phyloP scores from a whole-genome alignment of 129 eudicot genomes.

The sunflower (Helianthus annuus) region DNA sequence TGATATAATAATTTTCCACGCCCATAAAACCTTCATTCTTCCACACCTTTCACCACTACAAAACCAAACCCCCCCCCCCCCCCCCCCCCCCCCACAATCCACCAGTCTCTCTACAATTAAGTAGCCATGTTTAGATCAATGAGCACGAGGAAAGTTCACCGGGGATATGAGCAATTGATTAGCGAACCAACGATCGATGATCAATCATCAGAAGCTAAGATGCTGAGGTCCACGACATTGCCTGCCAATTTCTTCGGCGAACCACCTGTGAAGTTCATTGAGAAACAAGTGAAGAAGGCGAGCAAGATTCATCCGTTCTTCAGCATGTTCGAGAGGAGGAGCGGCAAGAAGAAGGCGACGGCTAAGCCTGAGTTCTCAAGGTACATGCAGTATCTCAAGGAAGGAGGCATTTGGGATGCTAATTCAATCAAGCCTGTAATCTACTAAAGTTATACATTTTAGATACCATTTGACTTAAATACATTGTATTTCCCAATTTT shows the following conservation, averaged over 20 bases:
- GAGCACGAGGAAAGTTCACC: constrained; percentile 45
- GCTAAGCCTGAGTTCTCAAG: constrained; percentile 77
- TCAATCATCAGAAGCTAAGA: constrained; percentile 11
- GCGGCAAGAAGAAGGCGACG: constrained; percentile 54
- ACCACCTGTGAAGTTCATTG: constrained; percentile 13
- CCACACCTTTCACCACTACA: no score
- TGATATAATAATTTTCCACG: neutral
- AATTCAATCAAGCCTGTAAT: constrained; percentile 45
- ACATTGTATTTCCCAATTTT: no score
- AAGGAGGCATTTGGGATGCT: constrained; percentile 61
- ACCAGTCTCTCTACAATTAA: neutral
- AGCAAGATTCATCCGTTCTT: constrained; percentile 57
- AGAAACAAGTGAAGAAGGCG: constrained; percentile 56
- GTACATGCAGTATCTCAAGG: constrained; percentile 67
- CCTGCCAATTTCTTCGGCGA: constrained; percentile 38
- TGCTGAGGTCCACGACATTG: constrained; percentile 41
- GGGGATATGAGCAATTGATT: constrained; percentile 45
- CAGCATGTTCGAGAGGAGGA: constrained; percentile 47
- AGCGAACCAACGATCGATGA: constrained; percentile 33
- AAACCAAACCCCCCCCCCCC: no score
- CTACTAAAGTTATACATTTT: constrained; percentile 21
- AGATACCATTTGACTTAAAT: no score
- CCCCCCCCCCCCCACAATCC: no score
- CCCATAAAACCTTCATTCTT: constrained; percentile 24
- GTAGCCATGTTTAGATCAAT: constrained; percentile 67